Percentiles rank a stretch among this genome's conserved stretches.
Conservation (phyloP, 2,329 filamentous ascomycete genomes). For the Gliomastix tumulicola region DNA sequence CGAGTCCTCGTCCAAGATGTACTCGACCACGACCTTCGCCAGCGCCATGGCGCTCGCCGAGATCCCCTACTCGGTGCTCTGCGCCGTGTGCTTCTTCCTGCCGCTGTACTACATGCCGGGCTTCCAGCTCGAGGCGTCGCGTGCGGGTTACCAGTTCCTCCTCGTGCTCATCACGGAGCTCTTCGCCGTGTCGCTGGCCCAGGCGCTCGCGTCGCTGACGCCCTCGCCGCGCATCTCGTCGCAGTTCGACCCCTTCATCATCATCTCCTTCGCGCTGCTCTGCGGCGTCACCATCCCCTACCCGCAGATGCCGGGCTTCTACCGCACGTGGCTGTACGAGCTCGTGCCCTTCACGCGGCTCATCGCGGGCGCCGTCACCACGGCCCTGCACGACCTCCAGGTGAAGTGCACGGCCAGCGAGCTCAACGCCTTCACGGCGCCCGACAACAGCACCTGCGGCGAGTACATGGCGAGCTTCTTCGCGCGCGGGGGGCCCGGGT, state of each 20-base stretch:
- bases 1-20: conserved; percentile 80
- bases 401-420: conserved; percentile 58
- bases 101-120: conserved; percentile 82
- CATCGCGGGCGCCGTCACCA: conserved; percentile 73
- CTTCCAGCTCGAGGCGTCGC: conserved; percentile 52
- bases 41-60: conserved; percentile 75
- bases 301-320: conserved; percentile 71
- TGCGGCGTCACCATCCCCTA: conserved; percentile 80
- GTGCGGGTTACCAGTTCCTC: conserved; percentile 82
- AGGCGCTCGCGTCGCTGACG: conserved; percentile 69
- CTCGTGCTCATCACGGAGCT: conserved; percentile 78
- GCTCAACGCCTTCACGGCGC: conserved; percentile 62
- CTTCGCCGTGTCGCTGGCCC: conserved; percentile 75
- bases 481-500: conserved; percentile 59
- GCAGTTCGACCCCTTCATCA: conserved; percentile 74
- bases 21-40: conserved; percentile 73
- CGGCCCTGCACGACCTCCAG: conserved; percentile 59
- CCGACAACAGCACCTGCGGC: conserved; percentile 59
- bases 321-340: conserved; percentile 75
- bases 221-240: conserved; percentile 73
- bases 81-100: conserved; percentile 73
- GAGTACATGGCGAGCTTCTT: conserved; percentile 73
- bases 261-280: conserved; percentile 79
- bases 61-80: conserved; percentile 76
- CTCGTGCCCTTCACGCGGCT: conserved; percentile 79